A percentile compares a stretch with the other conserved stretches of the same genome.
These are phyloP conservation scores for Rhizopogon rudus DNA, from an alignment of 768 basidiomycete species.

Conservation along the genomic window DNA sequence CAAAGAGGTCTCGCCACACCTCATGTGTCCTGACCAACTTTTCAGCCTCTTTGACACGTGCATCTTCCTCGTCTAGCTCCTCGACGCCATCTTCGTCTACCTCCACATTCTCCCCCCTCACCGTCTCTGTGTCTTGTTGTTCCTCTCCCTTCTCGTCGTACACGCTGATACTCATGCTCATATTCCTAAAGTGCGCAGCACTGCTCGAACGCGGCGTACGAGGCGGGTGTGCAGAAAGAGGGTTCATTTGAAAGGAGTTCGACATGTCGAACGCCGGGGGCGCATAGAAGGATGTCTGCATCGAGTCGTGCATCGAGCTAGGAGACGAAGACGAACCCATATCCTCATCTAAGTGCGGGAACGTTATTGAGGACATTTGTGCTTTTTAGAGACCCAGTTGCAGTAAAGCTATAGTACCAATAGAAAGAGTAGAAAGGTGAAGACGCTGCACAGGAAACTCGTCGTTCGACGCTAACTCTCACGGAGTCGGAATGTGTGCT, in stretches of 20 bases:
- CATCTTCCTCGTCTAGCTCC: constrained; percentile 48
- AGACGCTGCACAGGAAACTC: not conserved
- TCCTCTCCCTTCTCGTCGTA: constrained; percentile 44
- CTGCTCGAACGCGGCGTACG: constrained; percentile 55
- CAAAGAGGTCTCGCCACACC: constrained; percentile 76
- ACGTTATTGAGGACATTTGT: constrained; percentile 64
- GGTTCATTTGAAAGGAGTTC: constrained; percentile 76
- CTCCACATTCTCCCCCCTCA: constrained; percentile 11
- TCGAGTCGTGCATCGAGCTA: constrained; percentile 28
- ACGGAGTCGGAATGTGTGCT: not conserved
- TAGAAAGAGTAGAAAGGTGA: not conserved
- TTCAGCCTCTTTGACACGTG: constrained; percentile 37
- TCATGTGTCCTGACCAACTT: constrained; percentile 54
- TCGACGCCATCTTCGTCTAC: constrained; percentile 29
- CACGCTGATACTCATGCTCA: constrained; percentile 12
- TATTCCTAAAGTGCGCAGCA: constrained; percentile 16
- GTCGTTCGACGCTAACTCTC: not conserved
- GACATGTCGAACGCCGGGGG: constrained; percentile 53
- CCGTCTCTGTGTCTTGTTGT: constrained; percentile 12
- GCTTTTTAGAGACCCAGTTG: not conserved
- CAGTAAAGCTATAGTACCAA: not conserved
- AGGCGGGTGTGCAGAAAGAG: constrained; percentile 73
- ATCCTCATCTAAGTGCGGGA: constrained; percentile 41
- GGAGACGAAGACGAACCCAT: constrained; percentile 33
- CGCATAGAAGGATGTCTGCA: constrained; percentile 44